phyloP scores from a whole-genome alignment of 345 rosid species.

The Balakata baccata region DNA sequence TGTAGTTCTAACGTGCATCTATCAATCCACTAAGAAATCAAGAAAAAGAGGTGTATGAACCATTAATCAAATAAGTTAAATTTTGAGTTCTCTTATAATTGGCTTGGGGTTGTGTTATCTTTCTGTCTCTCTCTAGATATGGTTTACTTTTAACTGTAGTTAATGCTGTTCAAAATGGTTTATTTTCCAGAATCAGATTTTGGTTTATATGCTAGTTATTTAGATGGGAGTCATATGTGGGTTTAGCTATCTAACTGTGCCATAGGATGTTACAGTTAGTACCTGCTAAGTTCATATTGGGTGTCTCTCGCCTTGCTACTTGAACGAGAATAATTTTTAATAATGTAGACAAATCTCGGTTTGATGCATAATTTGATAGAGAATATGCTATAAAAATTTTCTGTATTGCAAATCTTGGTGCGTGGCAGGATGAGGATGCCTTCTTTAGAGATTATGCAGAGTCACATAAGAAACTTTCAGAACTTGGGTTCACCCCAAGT shows the following conservation, averaged over 20 bases:
- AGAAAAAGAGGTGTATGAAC: background rate
- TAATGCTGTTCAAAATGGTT: background rate
- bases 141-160: background rate
- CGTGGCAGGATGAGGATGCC: slow-evolving; percentile 75
- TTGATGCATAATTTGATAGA: background rate
- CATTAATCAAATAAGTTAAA: background rate
- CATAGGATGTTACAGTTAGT: background rate
- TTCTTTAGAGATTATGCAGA: slow-evolving; percentile 71
- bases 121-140: background rate
- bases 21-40: background rate
- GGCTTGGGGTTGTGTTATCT: background rate
- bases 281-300: background rate
- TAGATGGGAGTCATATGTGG: background rate
- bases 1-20: slow-evolving; percentile 2
- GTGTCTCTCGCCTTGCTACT: background rate
- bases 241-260: background rate
- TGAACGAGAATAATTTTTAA: background rate
- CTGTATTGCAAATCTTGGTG: background rate
- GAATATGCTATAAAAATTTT: background rate
- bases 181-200: no score
- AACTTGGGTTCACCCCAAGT: slow-evolving; percentile 61
- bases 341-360: slow-evolving; percentile 13
- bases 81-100: background rate
- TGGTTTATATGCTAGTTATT: background rate
- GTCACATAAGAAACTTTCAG: slow-evolving; percentile 89